A percentile compares a stretch with the other conserved stretches of the same genome.
Evolutionary conservation across 306 rosid genomes (phyloP).

Genomic region (Leucaena leucocephala): DNA sequence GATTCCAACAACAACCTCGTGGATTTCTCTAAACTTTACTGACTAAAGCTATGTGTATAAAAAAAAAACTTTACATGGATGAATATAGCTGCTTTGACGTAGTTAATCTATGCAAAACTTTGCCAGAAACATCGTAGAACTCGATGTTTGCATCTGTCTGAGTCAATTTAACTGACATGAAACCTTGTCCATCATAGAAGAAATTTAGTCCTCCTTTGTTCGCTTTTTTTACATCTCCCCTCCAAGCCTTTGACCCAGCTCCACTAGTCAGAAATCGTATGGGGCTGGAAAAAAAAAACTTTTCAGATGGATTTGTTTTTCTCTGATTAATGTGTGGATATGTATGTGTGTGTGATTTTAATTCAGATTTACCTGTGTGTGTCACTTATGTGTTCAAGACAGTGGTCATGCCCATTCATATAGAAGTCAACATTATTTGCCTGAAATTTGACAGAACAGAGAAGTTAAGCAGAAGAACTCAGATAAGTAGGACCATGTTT

Average conservation of each 20-base stretch:
- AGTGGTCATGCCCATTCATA: constrained; percentile 64
- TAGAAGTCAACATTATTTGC: constrained; percentile 57
- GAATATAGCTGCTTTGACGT: constrained; percentile 44
- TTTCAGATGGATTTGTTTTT: constrained; percentile 25
- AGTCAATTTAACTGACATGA: constrained; percentile 56
- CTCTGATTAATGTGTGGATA: neutral
- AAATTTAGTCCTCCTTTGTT: constrained; percentile 43
- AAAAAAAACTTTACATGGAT: constrained; percentile 30
- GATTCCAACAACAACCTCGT: neutral
- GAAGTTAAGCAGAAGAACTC: constrained; percentile 5
- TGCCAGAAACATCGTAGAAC: constrained; percentile 56
- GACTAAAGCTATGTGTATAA: neutral
- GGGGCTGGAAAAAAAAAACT: constrained; percentile 46
- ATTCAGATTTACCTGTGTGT: constrained; percentile 45
- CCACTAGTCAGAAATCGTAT: constrained; percentile 54
- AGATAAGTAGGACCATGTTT: neutral
- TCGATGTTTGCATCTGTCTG: constrained; percentile 43
- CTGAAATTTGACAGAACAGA: constrained; percentile 26
- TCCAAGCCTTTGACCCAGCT: constrained; percentile 69
- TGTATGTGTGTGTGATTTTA: neutral
- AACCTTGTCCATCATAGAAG: constrained; percentile 67
- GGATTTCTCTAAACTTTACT: constrained; percentile 8
- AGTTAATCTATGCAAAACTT: constrained; percentile 40
- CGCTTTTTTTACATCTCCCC: constrained; percentile 39
- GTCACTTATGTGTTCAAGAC: constrained; percentile 62